Evolutionary conservation across 2,329 filamentous ascomycete genomes (phyloP).

Genomic region (Colletotrichum camelliae): DNA sequence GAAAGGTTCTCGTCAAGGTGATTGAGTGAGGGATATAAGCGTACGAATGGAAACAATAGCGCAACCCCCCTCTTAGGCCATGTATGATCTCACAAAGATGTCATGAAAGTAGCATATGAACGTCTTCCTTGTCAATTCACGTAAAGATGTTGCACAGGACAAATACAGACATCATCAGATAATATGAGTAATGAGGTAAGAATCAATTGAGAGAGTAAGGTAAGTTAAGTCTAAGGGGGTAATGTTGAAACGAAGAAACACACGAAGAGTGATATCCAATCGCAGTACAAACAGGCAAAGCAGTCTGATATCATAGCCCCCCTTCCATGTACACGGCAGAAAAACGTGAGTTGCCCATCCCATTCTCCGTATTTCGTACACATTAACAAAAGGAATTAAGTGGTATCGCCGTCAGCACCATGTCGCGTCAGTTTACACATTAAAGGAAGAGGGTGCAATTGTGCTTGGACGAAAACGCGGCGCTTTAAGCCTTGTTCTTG

Average conservation of each 20-base stretch:
- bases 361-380: neutral
- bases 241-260: neutral
- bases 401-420: neutral
- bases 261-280: neutral
- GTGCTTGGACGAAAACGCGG: neutral
- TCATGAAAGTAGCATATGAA: no score
- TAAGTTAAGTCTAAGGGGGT: neutral
- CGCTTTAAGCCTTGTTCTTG: neutral
- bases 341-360: neutral
- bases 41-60: no score
- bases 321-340: neutral
- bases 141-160: no score
- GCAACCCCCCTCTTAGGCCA: no score
- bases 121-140: no score
- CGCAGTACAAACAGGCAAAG: neutral
- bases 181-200: neutral
- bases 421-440: neutral
- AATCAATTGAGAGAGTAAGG: neutral
- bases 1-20: no score
- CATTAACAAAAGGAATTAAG: neutral
- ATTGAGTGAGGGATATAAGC: no score
- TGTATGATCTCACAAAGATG: no score
- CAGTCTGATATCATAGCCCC: constrained; percentile 7
- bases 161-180: neutral
- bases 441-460: neutral